Conservation (phyloP, 495 filamentous ascomycete genomes). For the Neurospora sp. region DNA sequence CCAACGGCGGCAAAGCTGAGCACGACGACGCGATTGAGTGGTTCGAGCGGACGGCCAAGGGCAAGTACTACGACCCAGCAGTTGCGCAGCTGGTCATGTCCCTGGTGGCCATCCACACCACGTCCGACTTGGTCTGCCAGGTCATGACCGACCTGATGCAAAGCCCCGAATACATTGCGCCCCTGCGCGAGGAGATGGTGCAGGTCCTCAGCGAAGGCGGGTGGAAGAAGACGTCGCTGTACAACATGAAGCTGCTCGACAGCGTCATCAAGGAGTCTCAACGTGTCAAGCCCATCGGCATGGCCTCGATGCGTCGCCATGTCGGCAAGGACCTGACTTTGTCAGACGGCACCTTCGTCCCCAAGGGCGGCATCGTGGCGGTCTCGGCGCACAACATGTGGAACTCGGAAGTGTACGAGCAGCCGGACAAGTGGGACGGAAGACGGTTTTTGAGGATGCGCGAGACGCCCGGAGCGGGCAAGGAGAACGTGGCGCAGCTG, state of each 20-base stretch:
- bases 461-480: constrained; percentile 7
- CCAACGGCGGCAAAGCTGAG: not conserved
- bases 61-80: constrained; percentile 16
- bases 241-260: constrained; percentile 45
- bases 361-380: constrained; percentile 34
- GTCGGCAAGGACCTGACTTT: constrained; percentile 28
- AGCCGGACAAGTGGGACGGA: constrained; percentile 35
- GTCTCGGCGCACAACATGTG: constrained; percentile 23
- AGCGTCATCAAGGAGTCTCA: constrained; percentile 39
- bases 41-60: constrained; percentile 21
- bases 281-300: constrained; percentile 26
- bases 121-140: constrained; percentile 26
- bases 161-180: constrained; percentile 25
- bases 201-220: constrained; percentile 21
- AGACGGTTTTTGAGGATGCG: constrained; percentile 37
- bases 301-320: constrained; percentile 32
- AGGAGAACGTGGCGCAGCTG: constrained; percentile 34
- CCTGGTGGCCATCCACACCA: constrained; percentile 25
- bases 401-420: constrained; percentile 34
- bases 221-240: constrained; percentile 39
- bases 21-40: constrained; percentile 29
- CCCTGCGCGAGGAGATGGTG: constrained; percentile 28
- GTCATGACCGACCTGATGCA: constrained; percentile 25
- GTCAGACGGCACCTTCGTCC: constrained; percentile 38
- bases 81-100: constrained; percentile 21